These are phyloP conservation scores for Trichocladium uniseriatum DNA, from an alignment of 495 filamentous ascomycete genomes.

Conservation along the genomic window DNA sequence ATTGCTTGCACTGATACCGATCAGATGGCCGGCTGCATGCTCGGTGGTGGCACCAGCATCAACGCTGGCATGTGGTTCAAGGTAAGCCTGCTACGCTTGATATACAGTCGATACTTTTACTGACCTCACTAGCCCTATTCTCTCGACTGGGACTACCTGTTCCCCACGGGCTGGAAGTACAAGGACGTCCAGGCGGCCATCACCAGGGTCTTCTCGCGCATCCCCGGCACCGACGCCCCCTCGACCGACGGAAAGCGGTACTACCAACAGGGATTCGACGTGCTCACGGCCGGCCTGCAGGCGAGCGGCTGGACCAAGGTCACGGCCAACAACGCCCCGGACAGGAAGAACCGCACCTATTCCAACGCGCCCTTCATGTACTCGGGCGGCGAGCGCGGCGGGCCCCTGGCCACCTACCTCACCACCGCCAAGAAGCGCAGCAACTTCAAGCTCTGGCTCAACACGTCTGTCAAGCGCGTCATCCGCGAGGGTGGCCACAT, in stretches of 20 bases:
- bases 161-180: slow-evolving; percentile 64
- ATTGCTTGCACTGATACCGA: slow-evolving; percentile 61
- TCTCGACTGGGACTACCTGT: slow-evolving; percentile 64
- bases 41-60: slow-evolving; percentile 69
- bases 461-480: slow-evolving; percentile 56
- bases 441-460: slow-evolving; percentile 61
- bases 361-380: slow-evolving; percentile 63
- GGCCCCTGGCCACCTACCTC: slow-evolving; percentile 67
- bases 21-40: slow-evolving; percentile 67
- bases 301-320: slow-evolving; percentile 53
- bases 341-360: slow-evolving; percentile 58
- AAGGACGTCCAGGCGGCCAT: slow-evolving; percentile 50
- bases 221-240: slow-evolving; percentile 59
- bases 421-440: slow-evolving; percentile 47
- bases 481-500: slow-evolving; percentile 51
- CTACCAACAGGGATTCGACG: slow-evolving; percentile 54
- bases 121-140: slow-evolving; percentile 27
- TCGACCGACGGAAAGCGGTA: slow-evolving; percentile 61
- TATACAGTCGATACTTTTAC: too few relatives aligned
- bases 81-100: background rate
- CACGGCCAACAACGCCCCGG: slow-evolving; percentile 49
- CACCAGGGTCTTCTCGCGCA: slow-evolving; percentile 53
- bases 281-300: slow-evolving; percentile 46
- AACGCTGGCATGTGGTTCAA: slow-evolving; percentile 53
- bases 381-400: slow-evolving; percentile 54